phyloP scores from a whole-genome alignment of 2,329 filamentous ascomycete genomes.

The Arachnopeziza araneosa region DNA sequence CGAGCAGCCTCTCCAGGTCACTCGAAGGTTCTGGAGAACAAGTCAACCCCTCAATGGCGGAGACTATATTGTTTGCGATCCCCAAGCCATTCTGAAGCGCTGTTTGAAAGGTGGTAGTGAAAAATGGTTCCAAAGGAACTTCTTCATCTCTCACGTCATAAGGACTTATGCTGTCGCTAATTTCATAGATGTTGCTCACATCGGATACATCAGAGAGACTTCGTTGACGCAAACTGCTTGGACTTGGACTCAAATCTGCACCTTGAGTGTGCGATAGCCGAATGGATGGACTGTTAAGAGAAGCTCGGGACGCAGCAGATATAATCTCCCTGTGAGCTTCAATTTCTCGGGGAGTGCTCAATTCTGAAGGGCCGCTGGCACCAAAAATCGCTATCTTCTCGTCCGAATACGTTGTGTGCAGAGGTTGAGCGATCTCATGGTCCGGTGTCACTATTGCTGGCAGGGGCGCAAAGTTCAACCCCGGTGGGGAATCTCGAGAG shows the following conservation, averaged over 20 bases:
- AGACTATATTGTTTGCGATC: conserved; percentile 13
- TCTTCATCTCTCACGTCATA: conserved; percentile 16
- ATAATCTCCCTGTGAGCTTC: not conserved
- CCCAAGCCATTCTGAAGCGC: conserved; percentile 10
- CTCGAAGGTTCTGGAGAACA: conserved; percentile 4
- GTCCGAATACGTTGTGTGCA: conserved; percentile 9
- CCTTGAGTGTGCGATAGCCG: conserved; percentile 1
- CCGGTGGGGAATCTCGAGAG: conserved; percentile 2
- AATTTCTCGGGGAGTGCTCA: not conserved
- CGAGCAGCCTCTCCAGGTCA: conserved; percentile 12
- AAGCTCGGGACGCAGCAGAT: not conserved
- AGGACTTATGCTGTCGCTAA: conserved; percentile 3
- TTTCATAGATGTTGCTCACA: conserved; percentile 6
- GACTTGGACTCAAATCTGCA: conserved; percentile 9
- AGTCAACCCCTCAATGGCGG: conserved; percentile 7
- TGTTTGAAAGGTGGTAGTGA: conserved; percentile 11
- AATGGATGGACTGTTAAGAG: not conserved
- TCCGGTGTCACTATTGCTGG: conserved; percentile 6
- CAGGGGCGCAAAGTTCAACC: conserved; percentile 4
- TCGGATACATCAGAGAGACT: conserved; percentile 9
- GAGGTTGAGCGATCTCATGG: conserved; percentile 4
- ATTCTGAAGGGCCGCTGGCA: not conserved
- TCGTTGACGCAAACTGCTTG: conserved; percentile 6
- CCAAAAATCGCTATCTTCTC: conserved; percentile 8
- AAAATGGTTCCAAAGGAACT: conserved; percentile 14